Evolutionary conservation across 768 basidiomycete species (phyloP).

Genomic region (Pleurotus ostreatus): DNA sequence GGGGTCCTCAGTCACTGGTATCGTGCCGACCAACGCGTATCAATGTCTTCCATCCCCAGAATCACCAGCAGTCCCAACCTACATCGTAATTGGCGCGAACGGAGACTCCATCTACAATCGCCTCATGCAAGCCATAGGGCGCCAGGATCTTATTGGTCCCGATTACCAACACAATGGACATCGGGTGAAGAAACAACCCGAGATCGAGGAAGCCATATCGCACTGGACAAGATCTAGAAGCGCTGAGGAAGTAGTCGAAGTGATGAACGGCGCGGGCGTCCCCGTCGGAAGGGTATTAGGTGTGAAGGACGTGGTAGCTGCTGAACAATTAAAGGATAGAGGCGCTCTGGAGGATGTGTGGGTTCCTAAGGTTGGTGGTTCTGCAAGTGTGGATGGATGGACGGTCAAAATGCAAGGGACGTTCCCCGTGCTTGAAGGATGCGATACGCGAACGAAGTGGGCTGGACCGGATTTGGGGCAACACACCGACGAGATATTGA

Average conservation of each 20-base stretch:
- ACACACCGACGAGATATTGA: slow-evolving; percentile 50
- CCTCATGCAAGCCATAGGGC: slow-evolving; percentile 57
- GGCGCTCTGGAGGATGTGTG: slow-evolving; percentile 57
- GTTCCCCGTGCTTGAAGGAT: slow-evolving; percentile 59
- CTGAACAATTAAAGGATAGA: slow-evolving; percentile 50
- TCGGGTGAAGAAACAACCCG: slow-evolving; percentile 57
- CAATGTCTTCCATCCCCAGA: slow-evolving; percentile 50
- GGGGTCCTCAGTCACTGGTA: slow-evolving; percentile 71
- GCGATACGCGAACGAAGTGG: slow-evolving; percentile 56
- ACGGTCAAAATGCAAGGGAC: slow-evolving; percentile 65
- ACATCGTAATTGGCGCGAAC: slow-evolving; percentile 71
- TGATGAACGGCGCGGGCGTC: slow-evolving; percentile 48
- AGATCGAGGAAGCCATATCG: slow-evolving; percentile 62
- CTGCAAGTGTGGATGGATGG: slow-evolving; percentile 36
- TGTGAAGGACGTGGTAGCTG: slow-evolving; percentile 60
- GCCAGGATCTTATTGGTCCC: slow-evolving; percentile 56
- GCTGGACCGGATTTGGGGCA: slow-evolving; percentile 66
- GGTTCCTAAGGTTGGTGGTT: slow-evolving; percentile 27
- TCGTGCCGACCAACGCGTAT: slow-evolving; percentile 74
- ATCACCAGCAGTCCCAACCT: slow-evolving; percentile 39
- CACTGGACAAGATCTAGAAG: slow-evolving; percentile 51
- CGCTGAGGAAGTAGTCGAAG: slow-evolving; percentile 48
- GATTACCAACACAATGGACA: slow-evolving; percentile 53
- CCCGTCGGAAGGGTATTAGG: slow-evolving; percentile 62
- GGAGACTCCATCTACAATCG: slow-evolving; percentile 67